These are phyloP conservation scores for Fusarium redolens DNA, from an alignment of 2,329 filamentous ascomycete genomes.

Conservation along the genomic window DNA sequence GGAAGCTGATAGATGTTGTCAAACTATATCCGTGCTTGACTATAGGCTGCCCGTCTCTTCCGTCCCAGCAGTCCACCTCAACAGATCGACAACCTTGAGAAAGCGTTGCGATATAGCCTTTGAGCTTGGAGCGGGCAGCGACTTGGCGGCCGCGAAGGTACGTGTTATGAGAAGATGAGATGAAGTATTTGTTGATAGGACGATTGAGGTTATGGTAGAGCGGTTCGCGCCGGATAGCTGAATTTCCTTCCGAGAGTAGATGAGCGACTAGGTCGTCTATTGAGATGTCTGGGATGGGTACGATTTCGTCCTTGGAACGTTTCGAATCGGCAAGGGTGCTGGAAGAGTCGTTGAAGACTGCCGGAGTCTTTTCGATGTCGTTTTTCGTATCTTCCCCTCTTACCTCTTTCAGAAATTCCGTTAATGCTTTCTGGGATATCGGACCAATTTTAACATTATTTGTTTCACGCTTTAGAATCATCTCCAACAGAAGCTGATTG, in stretches of 20 bases:
- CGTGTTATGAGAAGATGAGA: conserved; percentile 29
- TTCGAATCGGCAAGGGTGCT: neutral
- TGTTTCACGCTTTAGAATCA: neutral
- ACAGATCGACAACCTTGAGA: conserved; percentile 17
- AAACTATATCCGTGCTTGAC: conserved; percentile 33
- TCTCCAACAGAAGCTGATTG: neutral
- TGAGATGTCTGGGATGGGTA: rapidly evolving
- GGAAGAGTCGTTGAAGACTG: neutral
- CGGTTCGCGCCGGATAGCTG: neutral
- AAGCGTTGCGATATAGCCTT: conserved; percentile 13
- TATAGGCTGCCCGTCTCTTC: conserved; percentile 12
- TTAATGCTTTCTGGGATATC: rapidly evolving
- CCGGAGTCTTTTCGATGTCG: rapidly evolving
- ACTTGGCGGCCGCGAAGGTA: conserved; percentile 25
- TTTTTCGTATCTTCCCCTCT: neutral
- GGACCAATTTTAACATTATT: rapidly evolving
- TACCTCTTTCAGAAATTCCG: neutral
- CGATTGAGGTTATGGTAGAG: neutral
- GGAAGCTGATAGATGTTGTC: conserved; percentile 17
- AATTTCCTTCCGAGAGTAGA: neutral
- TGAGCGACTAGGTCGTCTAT: neutral
- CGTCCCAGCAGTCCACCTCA: conserved; percentile 29
- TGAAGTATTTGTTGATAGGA: conserved; percentile 30
- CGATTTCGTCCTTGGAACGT: neutral
- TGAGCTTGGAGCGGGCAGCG: conserved; percentile 6